A percentile compares a stretch with the other conserved stretches of the same genome.
phyloP scores from a whole-genome alignment of 257 asterid species.

The Nicotiana benthamiana region DNA sequence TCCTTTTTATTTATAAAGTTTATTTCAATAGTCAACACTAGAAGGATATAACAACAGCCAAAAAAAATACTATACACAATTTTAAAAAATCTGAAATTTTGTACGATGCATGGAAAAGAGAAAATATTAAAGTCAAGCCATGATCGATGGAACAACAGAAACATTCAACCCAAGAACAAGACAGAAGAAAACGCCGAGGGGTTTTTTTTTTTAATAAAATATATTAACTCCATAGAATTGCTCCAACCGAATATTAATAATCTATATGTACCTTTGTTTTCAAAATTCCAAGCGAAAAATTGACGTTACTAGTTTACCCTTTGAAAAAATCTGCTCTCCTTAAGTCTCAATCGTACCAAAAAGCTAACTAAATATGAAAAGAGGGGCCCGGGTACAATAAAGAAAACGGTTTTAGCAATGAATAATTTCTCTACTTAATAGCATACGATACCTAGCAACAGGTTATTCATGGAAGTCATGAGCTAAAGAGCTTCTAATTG shows the following conservation, averaged over 20 bases:
- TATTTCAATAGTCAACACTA: neutral
- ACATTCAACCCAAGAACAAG: slow-evolving; percentile 8
- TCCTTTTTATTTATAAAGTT: neutral
- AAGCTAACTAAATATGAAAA: neutral
- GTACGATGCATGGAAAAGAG: neutral
- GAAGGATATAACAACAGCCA: neutral
- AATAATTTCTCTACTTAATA: neutral
- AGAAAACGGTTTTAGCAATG: neutral
- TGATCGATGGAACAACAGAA: neutral
- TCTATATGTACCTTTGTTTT: neutral
- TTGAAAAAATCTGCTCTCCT: neutral
- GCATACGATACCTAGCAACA: neutral
- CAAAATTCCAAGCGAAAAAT: neutral
- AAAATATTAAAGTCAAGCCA: neutral
- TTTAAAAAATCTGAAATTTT: neutral
- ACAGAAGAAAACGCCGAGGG: neutral
- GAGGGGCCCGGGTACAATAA: neutral
- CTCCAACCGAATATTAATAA: neutral
- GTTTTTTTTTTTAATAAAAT: neutral
- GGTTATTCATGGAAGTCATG: neutral
- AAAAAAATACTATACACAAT: neutral
- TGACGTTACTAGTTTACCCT: neutral
- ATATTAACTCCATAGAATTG: neutral
- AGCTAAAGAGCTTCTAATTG: neutral
- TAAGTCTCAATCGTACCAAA: neutral